Conservation (phyloP, 352 stramenopile species). For the Achlya hypogyna region DNA sequence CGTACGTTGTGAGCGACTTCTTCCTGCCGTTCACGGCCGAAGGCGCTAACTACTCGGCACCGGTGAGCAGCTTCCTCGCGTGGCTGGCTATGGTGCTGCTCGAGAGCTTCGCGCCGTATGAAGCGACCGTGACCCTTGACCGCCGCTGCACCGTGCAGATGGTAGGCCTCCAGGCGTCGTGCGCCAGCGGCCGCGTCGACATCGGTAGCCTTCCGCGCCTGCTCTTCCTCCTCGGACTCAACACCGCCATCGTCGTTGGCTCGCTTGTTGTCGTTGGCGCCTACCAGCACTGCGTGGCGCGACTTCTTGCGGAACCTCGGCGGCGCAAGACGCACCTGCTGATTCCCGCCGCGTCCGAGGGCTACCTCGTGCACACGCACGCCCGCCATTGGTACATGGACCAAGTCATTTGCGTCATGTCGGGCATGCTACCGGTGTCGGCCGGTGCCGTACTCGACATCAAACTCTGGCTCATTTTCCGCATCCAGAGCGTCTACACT, state of each 20-base stretch:
- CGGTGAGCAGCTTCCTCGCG: not conserved
- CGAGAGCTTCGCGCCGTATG: not conserved
- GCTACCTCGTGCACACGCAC: not conserved
- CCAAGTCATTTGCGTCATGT: constrained; percentile 7
- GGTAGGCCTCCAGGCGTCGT: not conserved
- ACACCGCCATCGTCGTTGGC: not conserved
- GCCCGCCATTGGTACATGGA: not conserved
- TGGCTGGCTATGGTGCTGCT: not conserved
- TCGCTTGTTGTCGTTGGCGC: not conserved
- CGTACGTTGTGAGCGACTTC: not conserved
- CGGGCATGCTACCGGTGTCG: not conserved
- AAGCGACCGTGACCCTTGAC: not conserved
- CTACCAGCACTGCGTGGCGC: not conserved
- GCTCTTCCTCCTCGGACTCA: not conserved
- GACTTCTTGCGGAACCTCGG: not conserved
- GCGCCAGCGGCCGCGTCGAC: not conserved
- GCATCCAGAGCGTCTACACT: not conserved
- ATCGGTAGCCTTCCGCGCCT: constrained; percentile 11
- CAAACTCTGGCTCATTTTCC: constrained; percentile 5
- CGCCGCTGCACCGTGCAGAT: not conserved
- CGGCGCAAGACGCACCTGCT: not conserved
- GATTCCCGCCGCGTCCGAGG: not conserved
- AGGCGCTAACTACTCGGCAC: not conserved
- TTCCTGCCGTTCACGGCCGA: not conserved
- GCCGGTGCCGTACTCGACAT: not conserved